Percentiles rank a stretch among this genome's conserved stretches.
Evolutionary conservation across 371 early-diverging fungal species (phyloP).

Genomic region (Mucor circinelloides): DNA sequence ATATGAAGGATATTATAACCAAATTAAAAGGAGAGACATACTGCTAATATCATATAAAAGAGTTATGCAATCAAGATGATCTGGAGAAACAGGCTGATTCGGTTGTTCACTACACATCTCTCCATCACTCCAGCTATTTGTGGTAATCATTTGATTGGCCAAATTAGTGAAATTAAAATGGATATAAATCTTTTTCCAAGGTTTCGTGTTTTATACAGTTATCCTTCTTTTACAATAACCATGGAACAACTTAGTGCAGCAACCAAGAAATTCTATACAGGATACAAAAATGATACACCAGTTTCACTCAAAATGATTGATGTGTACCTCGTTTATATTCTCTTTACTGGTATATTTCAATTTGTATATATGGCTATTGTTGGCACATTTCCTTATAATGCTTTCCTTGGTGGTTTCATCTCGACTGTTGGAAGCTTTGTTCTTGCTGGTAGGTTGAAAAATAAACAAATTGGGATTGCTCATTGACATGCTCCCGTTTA

Average conservation of each 20-base stretch:
- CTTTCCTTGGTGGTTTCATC: slow-evolving; percentile 94
- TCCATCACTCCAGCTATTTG: background rate
- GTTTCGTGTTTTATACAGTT: background rate
- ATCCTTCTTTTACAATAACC: background rate
- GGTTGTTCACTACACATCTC: too few relatives aligned
- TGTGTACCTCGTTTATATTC: slow-evolving; percentile 85
- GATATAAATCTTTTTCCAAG: background rate
- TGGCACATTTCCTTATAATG: slow-evolving; percentile 96
- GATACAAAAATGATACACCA: slow-evolving; percentile 73
- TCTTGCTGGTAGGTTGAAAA: slow-evolving; percentile 71
- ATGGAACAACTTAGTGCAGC: slow-evolving; percentile 29
- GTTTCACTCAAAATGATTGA: slow-evolving; percentile 86
- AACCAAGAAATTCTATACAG: slow-evolving; percentile 22
- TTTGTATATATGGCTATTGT: slow-evolving; percentile 83
- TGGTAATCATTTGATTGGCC: background rate
- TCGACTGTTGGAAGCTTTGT: slow-evolving; percentile 92
- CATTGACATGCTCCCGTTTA: too few relatives aligned
- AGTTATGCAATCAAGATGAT: too few relatives aligned
- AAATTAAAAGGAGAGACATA: too few relatives aligned
- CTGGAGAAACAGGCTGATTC: too few relatives aligned
- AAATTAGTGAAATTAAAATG: background rate
- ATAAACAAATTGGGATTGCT: background rate
- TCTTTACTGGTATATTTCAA: slow-evolving; percentile 86
- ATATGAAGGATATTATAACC: too few relatives aligned
- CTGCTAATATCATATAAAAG: too few relatives aligned